Evolutionary conservation across 2,329 filamentous ascomycete species (phyloP), one percentile per base, ranked within the genome.

Genomic region (Trichophyton schoenleinii): DNA sequence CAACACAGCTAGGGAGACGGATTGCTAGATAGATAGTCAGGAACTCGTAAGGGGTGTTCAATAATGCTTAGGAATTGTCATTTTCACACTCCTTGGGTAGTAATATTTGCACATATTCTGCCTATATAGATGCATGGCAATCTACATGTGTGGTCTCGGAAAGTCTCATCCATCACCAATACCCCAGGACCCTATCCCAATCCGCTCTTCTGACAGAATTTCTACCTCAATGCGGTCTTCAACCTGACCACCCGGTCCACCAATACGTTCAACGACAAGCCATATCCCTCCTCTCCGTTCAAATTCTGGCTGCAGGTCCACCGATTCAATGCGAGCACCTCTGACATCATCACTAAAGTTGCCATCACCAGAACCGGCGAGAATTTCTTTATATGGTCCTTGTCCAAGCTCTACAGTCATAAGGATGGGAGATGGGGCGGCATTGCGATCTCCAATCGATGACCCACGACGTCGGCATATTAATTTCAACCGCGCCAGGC

Each of bases 221-320:
- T 77, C 75, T 3, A 78, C 72, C 60, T 76, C 70, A 58, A 77
- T 69, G 59, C 73, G 70, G 61, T 77, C 75, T 60, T 75, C 71
- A 9, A 75, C 72, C 61, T 77, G 74, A 80, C 83, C 78, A 3
- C 75, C 74, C 52, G 78, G 78, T 9, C 80, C 81, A n/a, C 85
- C 87, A 68, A 92, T 81, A 65, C 87, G 81, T 73, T 96, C 91
- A 48, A 96, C 77, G 4, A 96, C 86, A 60, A 96, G 77, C 87
- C 88, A 95, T 62, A 91, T 72, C 18, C 85, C 85, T 20, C 81
- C 81, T 8, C 74, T 74, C 34, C 74, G 74, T 62, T 78, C 76
- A 65, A 81, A 73, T n/a, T 77, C 79, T 0, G 89, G 87, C 52
- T 85, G 83, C 48, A 96, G 74, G 73, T 95, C 87, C 59, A 95